Percentiles rank a stretch among this genome's conserved stretches.
Evolutionary conservation across 2,329 filamentous ascomycete species (phyloP).

Genomic region (Phaeosphaeria sp.): DNA sequence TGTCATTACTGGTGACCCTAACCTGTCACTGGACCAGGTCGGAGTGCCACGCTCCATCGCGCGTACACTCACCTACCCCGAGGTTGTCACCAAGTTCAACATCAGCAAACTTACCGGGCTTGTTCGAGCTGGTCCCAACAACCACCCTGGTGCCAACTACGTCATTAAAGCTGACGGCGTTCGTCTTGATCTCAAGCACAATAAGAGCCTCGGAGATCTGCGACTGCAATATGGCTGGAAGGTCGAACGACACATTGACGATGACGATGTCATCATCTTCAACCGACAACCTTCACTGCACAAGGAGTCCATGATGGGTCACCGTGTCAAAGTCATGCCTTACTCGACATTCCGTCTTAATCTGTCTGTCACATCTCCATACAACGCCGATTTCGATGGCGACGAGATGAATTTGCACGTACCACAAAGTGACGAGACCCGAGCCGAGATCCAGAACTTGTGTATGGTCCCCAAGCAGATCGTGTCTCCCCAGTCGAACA

Average conservation of each 20-base stretch:
- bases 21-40: constrained; percentile 94
- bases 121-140: constrained; percentile 91
- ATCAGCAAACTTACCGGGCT: constrained; percentile 88
- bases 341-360: constrained; percentile 99
- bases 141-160: constrained; percentile 95
- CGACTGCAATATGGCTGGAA: constrained; percentile 97
- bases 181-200: constrained; percentile 92
- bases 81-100: constrained; percentile 97
- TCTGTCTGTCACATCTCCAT: constrained; percentile 94
- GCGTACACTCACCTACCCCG: constrained; percentile 90
- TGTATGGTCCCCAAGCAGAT: constrained; percentile 99
- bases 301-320: constrained; percentile 99
- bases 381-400: constrained; percentile 99
- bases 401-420: constrained; percentile 99
- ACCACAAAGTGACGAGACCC: constrained; percentile 94
- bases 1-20: constrained; percentile 98
- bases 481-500: constrained; percentile 95
- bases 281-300: constrained; percentile 99
- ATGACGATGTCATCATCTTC: constrained; percentile 98
- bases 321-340: constrained; percentile 96
- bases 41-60: constrained; percentile 95
- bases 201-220: constrained; percentile 85
- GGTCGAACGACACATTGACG: constrained; percentile 94
- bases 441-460: constrained; percentile 90
- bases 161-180: constrained; percentile 94